Base-by-base conservation (phyloP, 2,329 filamentous ascomycete species). In the Incumbomyces lentus region DNA sequence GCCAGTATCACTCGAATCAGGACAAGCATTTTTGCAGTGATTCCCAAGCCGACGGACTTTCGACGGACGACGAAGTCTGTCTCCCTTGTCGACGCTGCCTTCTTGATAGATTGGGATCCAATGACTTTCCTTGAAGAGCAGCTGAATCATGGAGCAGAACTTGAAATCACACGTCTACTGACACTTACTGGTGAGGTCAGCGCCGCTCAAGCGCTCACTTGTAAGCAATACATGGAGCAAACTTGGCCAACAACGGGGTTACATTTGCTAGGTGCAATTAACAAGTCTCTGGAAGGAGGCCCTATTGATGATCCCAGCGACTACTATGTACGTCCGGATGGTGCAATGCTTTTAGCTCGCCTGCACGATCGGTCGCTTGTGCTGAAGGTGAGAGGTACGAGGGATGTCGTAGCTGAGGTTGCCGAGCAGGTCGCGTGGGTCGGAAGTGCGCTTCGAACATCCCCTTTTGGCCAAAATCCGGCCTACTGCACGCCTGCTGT, bases 381-480 rank as follows among this genome's bases (percentile, higher is more conserved):
- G 26, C 17, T 41, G 13, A 29, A n/a, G n/a, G 26, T 41, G 18
- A 41, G 11, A 31, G 39, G 7, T 3, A 18, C 39, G 18, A 26
- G 26, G 18, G 39, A 26, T 14, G 39, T 14, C 7, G 37, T 66
- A 13, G 58, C 56, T n/a, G 63, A 67, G 46, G 48, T 64, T 36
- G 64, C 58, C 6, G 55, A 66, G 48, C 60, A 64, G 46, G 38
- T 67, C 33, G 60, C 60, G 13, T 67, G 64, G 64, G 50, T 67
- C 6, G 56, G 53, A 18, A 55, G 61, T 33, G 58, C 63, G 3
- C 49, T 66, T 40, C 55, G 57, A 11, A 51, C 56, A 2, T 61
- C 62, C 0, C 46, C 55, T 13, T 38, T 44, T 39, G 26, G 47
- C 13, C 8, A 14, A 12, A 50, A 51, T 31, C 34, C 57, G 6